These are phyloP conservation scores for Alternaria sp. DNA, from an alignment of 2,329 filamentous ascomycete species.

Conservation along the genomic window DNA sequence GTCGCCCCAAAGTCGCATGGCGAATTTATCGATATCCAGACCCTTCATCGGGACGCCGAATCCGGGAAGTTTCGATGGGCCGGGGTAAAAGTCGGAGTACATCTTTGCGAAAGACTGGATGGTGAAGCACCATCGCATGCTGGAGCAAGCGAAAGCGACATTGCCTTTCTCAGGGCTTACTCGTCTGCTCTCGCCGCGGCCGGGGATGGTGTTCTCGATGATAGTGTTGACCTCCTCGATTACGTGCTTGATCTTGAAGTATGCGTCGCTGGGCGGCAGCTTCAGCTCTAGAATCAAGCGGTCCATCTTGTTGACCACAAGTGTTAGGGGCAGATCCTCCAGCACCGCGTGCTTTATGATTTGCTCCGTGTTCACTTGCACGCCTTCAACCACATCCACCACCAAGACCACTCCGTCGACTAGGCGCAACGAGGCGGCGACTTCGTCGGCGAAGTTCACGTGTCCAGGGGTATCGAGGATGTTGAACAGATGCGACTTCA, in stretches of 20 bases:
- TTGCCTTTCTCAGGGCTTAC: constrained; percentile 97
- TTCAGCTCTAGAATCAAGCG: constrained; percentile 92
- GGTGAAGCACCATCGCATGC: constrained; percentile 97
- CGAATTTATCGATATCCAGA: constrained; percentile 82
- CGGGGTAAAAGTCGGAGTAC: constrained; percentile 88
- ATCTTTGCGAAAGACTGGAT: constrained; percentile 93
- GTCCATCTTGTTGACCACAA: constrained; percentile 98
- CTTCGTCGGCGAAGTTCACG: constrained; percentile 98
- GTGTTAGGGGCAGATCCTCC: constrained; percentile 84
- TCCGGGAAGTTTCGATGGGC: constrained; percentile 47
- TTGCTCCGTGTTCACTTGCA: constrained; percentile 97
- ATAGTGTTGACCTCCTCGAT: constrained; percentile 97
- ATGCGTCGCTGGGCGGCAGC: constrained; percentile 91
- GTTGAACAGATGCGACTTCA: constrained; percentile 95
- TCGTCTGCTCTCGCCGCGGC: constrained; percentile 77
- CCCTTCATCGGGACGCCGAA: constrained; percentile 44
- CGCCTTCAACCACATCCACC: constrained; percentile 96
- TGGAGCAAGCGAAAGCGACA: constrained; percentile 92
- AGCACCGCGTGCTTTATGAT: constrained; percentile 95
- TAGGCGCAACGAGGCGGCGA: constrained; percentile 83
- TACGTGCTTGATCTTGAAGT: constrained; percentile 99
- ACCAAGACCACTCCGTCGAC: constrained; percentile 92
- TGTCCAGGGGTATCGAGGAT: constrained; percentile 96
- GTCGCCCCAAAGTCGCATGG: constrained; percentile 88
- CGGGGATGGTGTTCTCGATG: constrained; percentile 86